Percentiles rank a stretch among this genome's conserved stretches.
phyloP scores from a whole-genome alignment of 116 monocot species.

The Phalaenopsis hybrid region DNA sequence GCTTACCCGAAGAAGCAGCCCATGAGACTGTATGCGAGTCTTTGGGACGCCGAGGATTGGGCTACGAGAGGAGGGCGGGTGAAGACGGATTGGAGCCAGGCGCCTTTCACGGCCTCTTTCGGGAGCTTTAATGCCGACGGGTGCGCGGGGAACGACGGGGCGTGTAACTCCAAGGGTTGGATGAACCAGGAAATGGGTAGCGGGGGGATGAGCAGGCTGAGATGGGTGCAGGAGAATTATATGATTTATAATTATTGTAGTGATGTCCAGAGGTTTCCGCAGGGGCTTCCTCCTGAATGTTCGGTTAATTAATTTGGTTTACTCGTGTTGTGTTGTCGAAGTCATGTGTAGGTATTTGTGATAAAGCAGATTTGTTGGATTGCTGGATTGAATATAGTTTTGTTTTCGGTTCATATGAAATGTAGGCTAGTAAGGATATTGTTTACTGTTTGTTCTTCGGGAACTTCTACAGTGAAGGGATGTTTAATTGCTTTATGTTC shows the following conservation, averaged over 20 bases:
- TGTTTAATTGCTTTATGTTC: too few relatives aligned
- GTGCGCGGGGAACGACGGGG: conserved; percentile 20
- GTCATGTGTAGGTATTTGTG: not conserved
- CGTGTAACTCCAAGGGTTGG: conserved; percentile 32
- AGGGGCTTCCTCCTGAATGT: conserved; percentile 55
- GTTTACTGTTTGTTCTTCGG: too few relatives aligned
- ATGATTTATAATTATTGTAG: conserved; percentile 73
- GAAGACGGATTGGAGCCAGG: conserved; percentile 57
- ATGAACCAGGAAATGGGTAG: conserved; percentile 32
- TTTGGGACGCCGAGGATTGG: conserved; percentile 71
- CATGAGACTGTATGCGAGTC: conserved; percentile 57
- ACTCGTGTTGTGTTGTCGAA: not conserved
- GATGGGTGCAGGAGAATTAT: conserved; percentile 55
- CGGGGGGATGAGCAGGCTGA: conserved; percentile 24
- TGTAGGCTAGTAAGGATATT: too few relatives aligned
- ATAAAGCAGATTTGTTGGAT: not conserved
- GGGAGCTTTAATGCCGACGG: conserved; percentile 46
- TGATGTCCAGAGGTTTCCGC: conserved; percentile 47
- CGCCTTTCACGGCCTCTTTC: conserved; percentile 46
- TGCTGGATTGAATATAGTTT: not conserved
- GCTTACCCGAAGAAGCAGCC: conserved; percentile 53
- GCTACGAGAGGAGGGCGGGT: conserved; percentile 50
- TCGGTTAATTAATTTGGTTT: not conserved
- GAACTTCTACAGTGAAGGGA: too few relatives aligned
- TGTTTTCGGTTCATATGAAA: not conserved